Evolutionary conservation across 257 asterid species (phyloP), one percentile per base, ranked within the genome.

Genomic region (Nicotiana tabacum): DNA sequence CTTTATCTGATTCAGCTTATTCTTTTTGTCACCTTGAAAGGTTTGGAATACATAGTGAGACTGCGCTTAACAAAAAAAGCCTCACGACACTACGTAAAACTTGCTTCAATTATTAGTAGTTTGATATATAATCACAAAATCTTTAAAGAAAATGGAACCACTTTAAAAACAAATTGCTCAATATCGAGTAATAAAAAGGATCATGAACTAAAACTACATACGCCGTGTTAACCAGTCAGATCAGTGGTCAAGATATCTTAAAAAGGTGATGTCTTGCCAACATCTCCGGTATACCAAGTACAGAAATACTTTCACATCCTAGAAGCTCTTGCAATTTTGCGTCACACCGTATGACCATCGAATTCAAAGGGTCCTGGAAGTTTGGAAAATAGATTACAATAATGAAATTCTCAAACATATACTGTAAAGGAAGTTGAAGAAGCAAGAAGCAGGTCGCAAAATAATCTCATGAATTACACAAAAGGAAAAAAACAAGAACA

Each of bases 321-420:
- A 93, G 90, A 85, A 92, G 93, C 82, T 90, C 93, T 83, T 87
- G 89, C 61, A 93, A 82, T 84, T 93, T 93, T 24, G 85, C 91
- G 84, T 93, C 93, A 80, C 97, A 92, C 35, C 77, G 5, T 77
- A 93, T 88, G 16, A 83, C 80, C 35, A 92, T 85, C 10, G 90
- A 77, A 81, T 93, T 93, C 76, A 83, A 35, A 77, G 93, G 97
- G 85, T 93, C 96, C 97, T 93, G 78, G 55, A 83, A 70, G 81
- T 62, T 61, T 56, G 35, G 86, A 70, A 74, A 82, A 4, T 51
- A 18, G 18, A 62, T 60, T 18, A 62, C 16, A 24, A 24, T 62
- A 62, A 62, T 62, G 13, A 62, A 10, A 10, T 24, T 24, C 33
- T 62, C 33, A 9, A 61, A 62, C 67, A 62, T 24, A 24, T 21